Conservation (phyloP, 164 flowering plant genomes). For the Sedum album region DNA sequence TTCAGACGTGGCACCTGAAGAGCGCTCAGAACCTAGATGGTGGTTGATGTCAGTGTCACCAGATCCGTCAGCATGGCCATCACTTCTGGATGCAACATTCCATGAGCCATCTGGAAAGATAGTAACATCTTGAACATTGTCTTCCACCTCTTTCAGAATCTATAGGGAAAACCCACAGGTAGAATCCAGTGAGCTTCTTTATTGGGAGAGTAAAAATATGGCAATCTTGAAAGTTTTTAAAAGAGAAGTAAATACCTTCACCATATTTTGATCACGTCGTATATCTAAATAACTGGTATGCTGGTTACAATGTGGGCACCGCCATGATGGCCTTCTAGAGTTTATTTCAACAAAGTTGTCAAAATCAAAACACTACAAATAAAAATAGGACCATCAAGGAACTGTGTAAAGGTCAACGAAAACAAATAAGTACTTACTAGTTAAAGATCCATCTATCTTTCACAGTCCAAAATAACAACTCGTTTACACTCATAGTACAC, state of each 20-base stretch:
- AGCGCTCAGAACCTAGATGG: background rate
- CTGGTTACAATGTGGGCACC: conserved; percentile 11
- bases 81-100: background rate
- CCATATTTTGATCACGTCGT: conserved; percentile 8
- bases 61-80: background rate
- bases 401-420: background rate
- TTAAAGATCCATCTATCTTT: background rate
- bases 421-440: background rate
- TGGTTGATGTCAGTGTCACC: background rate
- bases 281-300: conserved; percentile 1
- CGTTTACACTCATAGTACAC: background rate
- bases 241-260: background rate
- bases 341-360: conserved; percentile 9
- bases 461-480: background rate
- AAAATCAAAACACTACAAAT: conserved; percentile 10
- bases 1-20: background rate
- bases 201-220: background rate
- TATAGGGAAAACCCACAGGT: background rate
- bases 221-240: background rate
- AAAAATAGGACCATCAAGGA: background rate
- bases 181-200: background rate
- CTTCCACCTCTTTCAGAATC: conserved; percentile 9
- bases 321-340: conserved; percentile 10
- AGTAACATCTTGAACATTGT: conserved; percentile 1
- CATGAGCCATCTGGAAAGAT: conserved; percentile 10